These are phyloP conservation scores for Globisporangium sylvaticum DNA, from an alignment of 352 stramenopile genomes.

Conservation along the genomic window DNA sequence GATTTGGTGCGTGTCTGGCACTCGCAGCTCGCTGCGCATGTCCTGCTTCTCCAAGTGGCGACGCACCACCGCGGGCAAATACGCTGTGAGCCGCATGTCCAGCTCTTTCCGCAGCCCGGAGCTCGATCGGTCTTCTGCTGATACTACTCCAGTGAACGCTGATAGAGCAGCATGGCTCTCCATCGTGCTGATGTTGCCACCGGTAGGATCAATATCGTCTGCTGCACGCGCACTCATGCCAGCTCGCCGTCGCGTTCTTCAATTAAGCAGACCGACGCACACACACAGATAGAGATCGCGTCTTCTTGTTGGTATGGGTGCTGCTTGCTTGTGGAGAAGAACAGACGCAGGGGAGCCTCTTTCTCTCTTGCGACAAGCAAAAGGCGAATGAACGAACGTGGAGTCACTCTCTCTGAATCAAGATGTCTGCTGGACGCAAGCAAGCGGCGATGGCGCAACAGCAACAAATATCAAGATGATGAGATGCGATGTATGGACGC, in stretches of 20 bases:
- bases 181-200: background rate
- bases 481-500: background rate
- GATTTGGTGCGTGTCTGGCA: conserved; percentile 72
- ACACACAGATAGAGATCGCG: background rate
- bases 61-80: conserved; percentile 76
- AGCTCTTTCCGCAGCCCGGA: conserved; percentile 66
- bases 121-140: conserved; percentile 27
- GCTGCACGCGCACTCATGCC: background rate
- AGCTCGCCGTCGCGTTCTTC: background rate
- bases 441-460: too few species aligned
- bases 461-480: background rate
- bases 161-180: background rate
- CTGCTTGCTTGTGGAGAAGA: background rate
- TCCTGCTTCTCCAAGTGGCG: conserved; percentile 68
- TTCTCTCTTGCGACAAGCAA: background rate
- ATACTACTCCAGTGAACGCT: background rate
- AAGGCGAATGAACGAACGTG: background rate
- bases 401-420: background rate
- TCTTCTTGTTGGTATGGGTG: background rate
- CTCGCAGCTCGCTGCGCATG: conserved; percentile 24
- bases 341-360: background rate
- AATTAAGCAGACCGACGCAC: background rate
- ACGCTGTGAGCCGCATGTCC: conserved; percentile 78
- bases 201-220: background rate
- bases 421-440: background rate